Conservation (phyloP, 306 rosid species). For the Begonia fuchsioides region DNA sequence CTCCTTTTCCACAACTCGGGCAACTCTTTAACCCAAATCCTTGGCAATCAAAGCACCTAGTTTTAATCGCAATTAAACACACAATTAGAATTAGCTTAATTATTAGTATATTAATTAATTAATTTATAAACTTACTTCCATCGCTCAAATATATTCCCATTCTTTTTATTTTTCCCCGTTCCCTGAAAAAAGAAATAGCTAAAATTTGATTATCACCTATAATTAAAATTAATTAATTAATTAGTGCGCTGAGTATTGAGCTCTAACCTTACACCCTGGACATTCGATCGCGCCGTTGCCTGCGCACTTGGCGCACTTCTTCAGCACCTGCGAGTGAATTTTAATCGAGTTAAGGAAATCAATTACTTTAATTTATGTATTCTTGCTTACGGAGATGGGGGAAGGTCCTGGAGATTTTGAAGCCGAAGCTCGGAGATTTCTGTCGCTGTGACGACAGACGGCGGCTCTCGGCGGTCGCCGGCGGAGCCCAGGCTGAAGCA, state of each 20-base stretch:
- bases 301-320: conserved; percentile 36
- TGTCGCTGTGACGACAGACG: too few species aligned
- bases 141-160: conserved; percentile 82
- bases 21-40: conserved; percentile 81
- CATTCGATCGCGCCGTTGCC: conserved; percentile 76
- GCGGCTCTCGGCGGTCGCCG: too few species aligned
- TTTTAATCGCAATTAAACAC: neutral
- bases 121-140: conserved; percentile 57
- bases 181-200: conserved; percentile 30
- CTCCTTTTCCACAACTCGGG: conserved; percentile 69
- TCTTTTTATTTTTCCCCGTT: conserved; percentile 69
- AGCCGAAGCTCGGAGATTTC: too few species aligned
- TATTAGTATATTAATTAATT: neutral
- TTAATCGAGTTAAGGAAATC: too few species aligned
- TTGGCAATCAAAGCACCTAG: conserved; percentile 79
- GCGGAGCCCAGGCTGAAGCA: too few species aligned
- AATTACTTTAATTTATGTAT: too few species aligned
- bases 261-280: conserved; percentile 69
- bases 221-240: neutral
- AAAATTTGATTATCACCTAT: neutral
- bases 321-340: conserved; percentile 24
- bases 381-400: too few species aligned
- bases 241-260: neutral
- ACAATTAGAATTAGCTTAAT: neutral
- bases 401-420: too few species aligned